Base-by-base conservation (phyloP, 2,329 filamentous ascomycete genomes). In the Sporothrix humicola region DNA sequence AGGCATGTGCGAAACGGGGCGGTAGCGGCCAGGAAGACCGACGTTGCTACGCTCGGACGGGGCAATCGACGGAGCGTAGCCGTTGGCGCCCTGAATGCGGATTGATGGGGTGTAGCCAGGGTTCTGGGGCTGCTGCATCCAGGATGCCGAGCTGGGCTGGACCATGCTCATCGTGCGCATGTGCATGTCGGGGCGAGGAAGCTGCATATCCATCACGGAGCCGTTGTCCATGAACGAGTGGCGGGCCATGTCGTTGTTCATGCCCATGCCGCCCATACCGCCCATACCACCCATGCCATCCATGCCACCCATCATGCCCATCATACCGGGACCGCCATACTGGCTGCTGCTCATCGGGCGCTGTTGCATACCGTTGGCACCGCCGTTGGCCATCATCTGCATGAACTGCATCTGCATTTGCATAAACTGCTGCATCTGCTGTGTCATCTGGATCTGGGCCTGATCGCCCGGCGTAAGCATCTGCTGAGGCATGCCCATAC, bases 351-450 rank as follows among this genome's bases (percentile, higher is more conserved):
- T 75, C 70, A 66, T 63, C 0, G 75, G 75, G 17, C 75, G 77
- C 74, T 78, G 77, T 74, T 78, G 77, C 77, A 74, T 77, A 69
- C 76, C 78, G 72, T 76, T 79, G 71, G 37, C 73, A 70, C 74
- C 77, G 44, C 75, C 76, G 75, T 83, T 84, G 13, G 79, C 85
- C 87, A 93, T 92, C 89, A 94, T 92, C 78, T 95, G 92, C 92
- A 97, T 95, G 82, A 94, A 94, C 80, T 97, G 93, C 92, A 97
- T 95, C 81, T 97, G 94, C 91, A 96, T 94, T 80, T 94, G 92
- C 92, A 95, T 94, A 83, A 95, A 94, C 78, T 93, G 91, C 73
- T 89, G 88, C 93, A 95, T 95, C 79, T 95, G 92, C 79, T 94
- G 91, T 7, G 89, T 91, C 87, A 96, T 92, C 77, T 95, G 91